phyloP scores from a whole-genome alignment of 306 rosid genomes.

The Coriaria nepalensis region DNA sequence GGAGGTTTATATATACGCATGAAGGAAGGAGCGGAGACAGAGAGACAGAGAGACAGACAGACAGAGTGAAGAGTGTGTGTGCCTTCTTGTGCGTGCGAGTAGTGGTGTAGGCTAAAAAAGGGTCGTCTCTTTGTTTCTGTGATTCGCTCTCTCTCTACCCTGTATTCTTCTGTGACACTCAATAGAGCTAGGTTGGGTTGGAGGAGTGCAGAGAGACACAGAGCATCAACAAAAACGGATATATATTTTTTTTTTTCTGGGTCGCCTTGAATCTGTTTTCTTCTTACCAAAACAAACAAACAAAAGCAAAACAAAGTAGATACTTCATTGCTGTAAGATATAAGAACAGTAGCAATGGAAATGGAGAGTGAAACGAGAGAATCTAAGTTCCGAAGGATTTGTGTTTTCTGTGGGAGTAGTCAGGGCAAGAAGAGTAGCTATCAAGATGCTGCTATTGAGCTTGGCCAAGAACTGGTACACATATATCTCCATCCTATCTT shows the following conservation, averaged over 20 bases:
- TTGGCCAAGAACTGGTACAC: conserved; percentile 92
- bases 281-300: conserved; percentile 9
- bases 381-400: conserved; percentile 82
- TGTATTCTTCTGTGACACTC: conserved; percentile 17
- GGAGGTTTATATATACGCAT: conserved; percentile 38
- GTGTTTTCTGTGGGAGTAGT: conserved; percentile 99
- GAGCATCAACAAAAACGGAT: conserved; percentile 4
- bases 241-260: conserved; percentile 16
- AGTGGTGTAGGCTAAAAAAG: conserved; percentile 18
- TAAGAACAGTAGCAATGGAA: conserved; percentile 40
- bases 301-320: background rate
- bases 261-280: conserved; percentile 8
- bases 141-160: too few species aligned
- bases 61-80: conserved; percentile 5
- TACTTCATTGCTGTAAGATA: too few species aligned
- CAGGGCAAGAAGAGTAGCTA: conserved; percentile 89
- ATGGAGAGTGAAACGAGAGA: conserved; percentile 43
- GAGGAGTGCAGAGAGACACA: conserved; percentile 18
- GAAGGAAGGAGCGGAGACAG: conserved; percentile 13
- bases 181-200: conserved; percentile 5
- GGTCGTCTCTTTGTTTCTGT: conserved; percentile 16
- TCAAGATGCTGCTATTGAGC: conserved; percentile 91
- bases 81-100: conserved; percentile 10
- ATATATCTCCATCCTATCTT: too few species aligned
- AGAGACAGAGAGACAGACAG: background rate